Evolutionary conservation across 805 yeast species (phyloP).

Genomic region (Candida taoyuanica): DNA sequence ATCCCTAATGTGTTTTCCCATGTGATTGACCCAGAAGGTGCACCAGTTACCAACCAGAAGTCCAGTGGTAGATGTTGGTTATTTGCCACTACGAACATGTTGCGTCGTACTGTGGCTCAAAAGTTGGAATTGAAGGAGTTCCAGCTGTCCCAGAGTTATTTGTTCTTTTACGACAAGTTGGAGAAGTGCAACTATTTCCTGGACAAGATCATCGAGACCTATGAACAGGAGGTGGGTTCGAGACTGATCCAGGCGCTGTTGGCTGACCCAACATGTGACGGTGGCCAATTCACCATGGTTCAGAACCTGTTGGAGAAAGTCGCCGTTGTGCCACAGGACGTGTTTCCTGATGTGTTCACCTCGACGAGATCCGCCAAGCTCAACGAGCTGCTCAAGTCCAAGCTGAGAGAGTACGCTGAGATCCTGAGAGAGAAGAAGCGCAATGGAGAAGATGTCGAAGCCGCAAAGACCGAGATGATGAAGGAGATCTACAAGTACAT

Average conservation of each 20-base stretch:
- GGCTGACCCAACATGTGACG: slow-evolving; percentile 67
- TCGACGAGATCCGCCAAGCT: slow-evolving; percentile 46
- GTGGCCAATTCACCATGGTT: slow-evolving; percentile 88
- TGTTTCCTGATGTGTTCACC: slow-evolving; percentile 64
- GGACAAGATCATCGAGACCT: slow-evolving; percentile 70
- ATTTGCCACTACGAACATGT: slow-evolving; percentile 74
- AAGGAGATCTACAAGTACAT: slow-evolving; percentile 61
- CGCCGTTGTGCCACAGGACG: slow-evolving; percentile 71
- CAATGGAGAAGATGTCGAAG: slow-evolving; percentile 17
- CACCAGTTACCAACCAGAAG: slow-evolving; percentile 70
- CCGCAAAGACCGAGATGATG: slow-evolving; percentile 45
- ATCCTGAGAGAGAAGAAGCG: slow-evolving; percentile 41
- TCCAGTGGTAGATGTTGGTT: slow-evolving; percentile 85
- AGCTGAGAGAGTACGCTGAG: slow-evolving; percentile 76
- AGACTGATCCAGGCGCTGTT: slow-evolving; percentile 65
- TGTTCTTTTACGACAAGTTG: slow-evolving; percentile 81
- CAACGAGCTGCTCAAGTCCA: slow-evolving; percentile 60
- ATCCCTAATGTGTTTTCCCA: slow-evolving; percentile 23
- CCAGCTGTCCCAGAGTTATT: slow-evolving; percentile 72
- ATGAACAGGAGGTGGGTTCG: slow-evolving; percentile 60
- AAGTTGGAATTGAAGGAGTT: slow-evolving; percentile 60
- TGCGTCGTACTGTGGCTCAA: slow-evolving; percentile 59
- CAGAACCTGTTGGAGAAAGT: slow-evolving; percentile 72
- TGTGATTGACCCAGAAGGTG: slow-evolving; percentile 40
- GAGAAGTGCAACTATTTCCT: slow-evolving; percentile 80